Base-by-base conservation (phyloP, 176 grass and related monocot genomes). In the Neostapfia colusana region DNA sequence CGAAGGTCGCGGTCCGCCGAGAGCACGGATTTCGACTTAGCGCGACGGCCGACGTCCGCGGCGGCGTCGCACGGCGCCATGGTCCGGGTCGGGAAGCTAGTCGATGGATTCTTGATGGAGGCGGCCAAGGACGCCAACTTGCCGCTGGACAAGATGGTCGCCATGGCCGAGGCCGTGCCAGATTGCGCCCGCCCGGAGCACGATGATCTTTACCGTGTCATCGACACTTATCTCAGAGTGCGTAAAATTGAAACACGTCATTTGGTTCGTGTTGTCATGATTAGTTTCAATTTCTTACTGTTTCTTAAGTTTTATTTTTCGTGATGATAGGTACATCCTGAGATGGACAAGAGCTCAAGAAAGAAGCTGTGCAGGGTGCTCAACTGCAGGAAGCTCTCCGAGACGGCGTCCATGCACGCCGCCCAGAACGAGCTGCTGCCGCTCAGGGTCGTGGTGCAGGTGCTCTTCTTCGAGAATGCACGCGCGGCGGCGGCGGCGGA, bases 171-270 rank as follows among this genome's bases (percentile, higher is more conserved):
- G 77, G 80, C 95, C 55, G 82, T 99, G 76, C 87, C 91, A 10
- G 89, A 99, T 36, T 83, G 74, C 64, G 83, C 89, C 7, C 86
- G 95, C 43, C 80, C 79, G 0, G 91, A 88, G 75, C 95, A 99
- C 74, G 91, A 99, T 49, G 85, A 88, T 39, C 91, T 99, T 31
- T 99, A 99, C 89, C 79, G 83, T 76, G 89, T 77, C 41, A 75
- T 99, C 76, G 85, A 99, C 87, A 87, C 82, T 39, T 99, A 90
- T 62, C 92, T 99, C 62, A 83, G 81, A 84, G 92, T 95, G 85
- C 45, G 72, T 35, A 25, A 31, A 41, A 62, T 20, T 34, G 45
- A 3, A 18, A 3, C 3, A 1, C 1, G 2, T 67, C 15, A 26
- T 76, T 77, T 48, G 27, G 8, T 41, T 15, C 35, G 53, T 34